Percentiles rank a stretch among this genome's conserved stretches.
Evolutionary conservation across 164 flowering plant genomes (phyloP).

Genomic region (Pachysandra terminalis): DNA sequence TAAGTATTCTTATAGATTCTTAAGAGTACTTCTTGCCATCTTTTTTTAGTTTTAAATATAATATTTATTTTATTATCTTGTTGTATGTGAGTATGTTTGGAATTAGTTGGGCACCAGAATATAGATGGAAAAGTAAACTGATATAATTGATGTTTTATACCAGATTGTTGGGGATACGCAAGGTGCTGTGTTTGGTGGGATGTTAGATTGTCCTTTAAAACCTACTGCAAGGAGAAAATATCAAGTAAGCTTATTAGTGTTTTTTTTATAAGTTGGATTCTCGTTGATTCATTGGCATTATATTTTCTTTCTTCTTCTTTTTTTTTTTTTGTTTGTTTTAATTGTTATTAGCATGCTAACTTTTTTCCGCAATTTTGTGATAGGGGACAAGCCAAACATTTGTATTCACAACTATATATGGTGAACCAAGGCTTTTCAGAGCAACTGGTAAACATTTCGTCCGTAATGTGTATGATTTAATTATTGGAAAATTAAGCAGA

Average conservation of each 20-base stretch:
- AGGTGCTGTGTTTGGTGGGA: conserved; percentile 95
- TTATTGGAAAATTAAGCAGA: neutral
- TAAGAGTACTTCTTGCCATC: neutral
- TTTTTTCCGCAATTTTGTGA: conserved; percentile 9
- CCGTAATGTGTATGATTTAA: neutral
- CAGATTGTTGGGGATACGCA: conserved; percentile 84
- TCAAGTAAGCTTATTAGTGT: conserved; percentile 51
- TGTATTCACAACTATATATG: conserved; percentile 90
- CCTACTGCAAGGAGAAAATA: conserved; percentile 91
- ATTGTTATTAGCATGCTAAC: neutral
- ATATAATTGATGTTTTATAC: conserved; percentile 6
- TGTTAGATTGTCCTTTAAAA: conserved; percentile 78
- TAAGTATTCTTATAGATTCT: conserved; percentile 25
- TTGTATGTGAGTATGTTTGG: neutral
- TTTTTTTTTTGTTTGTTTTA: neutral
- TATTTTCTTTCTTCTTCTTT: neutral
- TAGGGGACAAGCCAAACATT: conserved; percentile 91
- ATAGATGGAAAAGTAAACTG: too few species aligned
- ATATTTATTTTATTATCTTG: neutral
- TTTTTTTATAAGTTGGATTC: neutral
- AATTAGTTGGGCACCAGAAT: neutral
- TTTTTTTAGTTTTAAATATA: neutral
- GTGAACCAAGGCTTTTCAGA: conserved; percentile 87
- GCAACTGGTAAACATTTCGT: conserved; percentile 69
- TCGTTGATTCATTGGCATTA: neutral